A percentile compares a stretch with the other conserved stretches of the same genome.
Evolutionary conservation across 73 alveolate genomes (phyloP).

Genomic region (Paramecium sexaurelia): DNA sequence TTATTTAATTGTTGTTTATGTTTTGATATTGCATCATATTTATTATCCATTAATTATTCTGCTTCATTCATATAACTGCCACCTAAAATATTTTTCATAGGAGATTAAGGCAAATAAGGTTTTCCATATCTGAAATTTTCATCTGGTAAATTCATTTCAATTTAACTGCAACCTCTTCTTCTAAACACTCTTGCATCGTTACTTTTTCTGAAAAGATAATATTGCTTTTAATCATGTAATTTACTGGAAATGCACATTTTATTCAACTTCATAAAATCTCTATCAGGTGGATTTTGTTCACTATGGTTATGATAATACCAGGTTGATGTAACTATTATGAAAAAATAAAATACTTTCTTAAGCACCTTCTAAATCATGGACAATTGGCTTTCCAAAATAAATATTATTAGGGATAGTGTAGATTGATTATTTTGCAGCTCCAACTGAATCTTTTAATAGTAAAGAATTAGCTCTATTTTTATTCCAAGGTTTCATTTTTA

Average conservation of each 20-base stretch:
- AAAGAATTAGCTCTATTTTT: constrained; percentile 68
- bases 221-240: constrained; percentile 36
- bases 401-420: constrained; percentile 81
- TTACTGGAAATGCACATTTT: constrained; percentile 76
- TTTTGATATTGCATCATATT: constrained; percentile 33
- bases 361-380: constrained; percentile 85
- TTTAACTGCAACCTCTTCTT: neutral
- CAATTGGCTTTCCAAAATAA: constrained; percentile 83
- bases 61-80: constrained; percentile 51
- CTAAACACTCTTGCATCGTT: constrained; percentile 12
- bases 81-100: constrained; percentile 73
- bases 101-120: constrained; percentile 78
- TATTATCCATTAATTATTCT: constrained; percentile 28
- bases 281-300: constrained; percentile 70
- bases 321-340: constrained; percentile 64
- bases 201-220: neutral
- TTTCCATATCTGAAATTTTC: constrained; percentile 64
- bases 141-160: constrained; percentile 45
- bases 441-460: constrained; percentile 86
- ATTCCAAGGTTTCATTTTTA: constrained; percentile 50
- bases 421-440: constrained; percentile 82
- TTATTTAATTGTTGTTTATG: neutral
- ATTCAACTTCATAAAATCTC: constrained; percentile 79
- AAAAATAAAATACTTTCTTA: constrained; percentile 39
- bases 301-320: constrained; percentile 79